A percentile compares a stretch with the other conserved stretches of the same genome.
Conservation (phyloP, 768 basidiomycete species). For the Serendipita sp. region DNA sequence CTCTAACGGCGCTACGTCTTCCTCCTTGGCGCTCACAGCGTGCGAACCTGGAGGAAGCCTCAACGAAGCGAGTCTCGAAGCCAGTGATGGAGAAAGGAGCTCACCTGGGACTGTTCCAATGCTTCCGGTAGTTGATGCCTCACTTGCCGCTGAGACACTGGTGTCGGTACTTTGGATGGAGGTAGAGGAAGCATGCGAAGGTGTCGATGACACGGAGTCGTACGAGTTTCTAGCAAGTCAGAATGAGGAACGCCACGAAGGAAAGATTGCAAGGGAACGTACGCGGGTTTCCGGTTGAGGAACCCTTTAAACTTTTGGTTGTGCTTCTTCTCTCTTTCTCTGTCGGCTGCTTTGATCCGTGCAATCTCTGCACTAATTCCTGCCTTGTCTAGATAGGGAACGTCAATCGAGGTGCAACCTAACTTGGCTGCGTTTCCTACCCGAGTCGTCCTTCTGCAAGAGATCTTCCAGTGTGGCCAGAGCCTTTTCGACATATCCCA, state of each 20-base stretch:
- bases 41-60: neutral
- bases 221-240: neutral
- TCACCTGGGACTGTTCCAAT: neutral
- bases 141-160: neutral
- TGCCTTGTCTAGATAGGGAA: slow-evolving; percentile 30
- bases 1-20: neutral
- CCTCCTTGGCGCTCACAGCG: neutral
- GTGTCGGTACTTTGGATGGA: slow-evolving; percentile 3
- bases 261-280: neutral
- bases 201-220: neutral
- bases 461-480: slow-evolving; percentile 48
- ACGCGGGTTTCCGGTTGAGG: neutral
- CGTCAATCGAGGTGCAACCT: neutral
- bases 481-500: slow-evolving; percentile 62
- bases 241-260: neutral
- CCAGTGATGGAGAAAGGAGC: neutral
- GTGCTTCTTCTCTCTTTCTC: slow-evolving; percentile 46
- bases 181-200: neutral
- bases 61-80: too few species aligned
- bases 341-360: slow-evolving; percentile 44
- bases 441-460: slow-evolving; percentile 44
- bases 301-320: slow-evolving; percentile 60
- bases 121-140: neutral
- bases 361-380: slow-evolving; percentile 49
- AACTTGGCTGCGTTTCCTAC: slow-evolving; percentile 21